Conservation (phyloP, 2,329 filamentous ascomycete genomes). For the Chaetomium sp. region DNA sequence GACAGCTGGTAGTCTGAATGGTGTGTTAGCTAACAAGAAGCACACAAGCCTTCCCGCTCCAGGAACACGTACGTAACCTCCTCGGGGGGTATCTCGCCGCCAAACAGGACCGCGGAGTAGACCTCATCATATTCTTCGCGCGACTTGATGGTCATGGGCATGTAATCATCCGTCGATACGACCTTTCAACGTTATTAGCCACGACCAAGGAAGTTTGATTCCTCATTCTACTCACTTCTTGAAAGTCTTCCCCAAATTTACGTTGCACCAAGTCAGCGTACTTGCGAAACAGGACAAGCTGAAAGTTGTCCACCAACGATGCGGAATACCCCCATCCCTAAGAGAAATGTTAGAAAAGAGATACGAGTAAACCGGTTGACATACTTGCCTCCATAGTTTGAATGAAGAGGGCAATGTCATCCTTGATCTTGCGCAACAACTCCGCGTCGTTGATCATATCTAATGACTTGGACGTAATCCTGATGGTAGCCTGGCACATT, state of each 20-base stretch:
- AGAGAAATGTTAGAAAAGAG: conserved; percentile 10
- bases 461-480: conserved; percentile 72
- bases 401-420: conserved; percentile 86
- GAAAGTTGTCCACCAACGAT: conserved; percentile 69
- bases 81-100: conserved; percentile 68
- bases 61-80: conserved; percentile 59
- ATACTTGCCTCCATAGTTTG: conserved; percentile 83
- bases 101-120: conserved; percentile 93
- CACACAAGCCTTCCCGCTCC: background rate
- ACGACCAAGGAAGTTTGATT: background rate
- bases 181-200: conserved; percentile 38
- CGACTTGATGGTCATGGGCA: conserved; percentile 96
- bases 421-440: conserved; percentile 88
- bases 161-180: conserved; percentile 93
- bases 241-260: conserved; percentile 91
- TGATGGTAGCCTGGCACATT: conserved; percentile 84
- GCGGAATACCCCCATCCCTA: conserved; percentile 89
- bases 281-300: conserved; percentile 86
- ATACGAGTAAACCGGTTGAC: background rate
- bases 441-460: conserved; percentile 81
- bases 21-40: conserved; percentile 5
- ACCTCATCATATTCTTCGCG: conserved; percentile 92
- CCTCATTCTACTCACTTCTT: conserved; percentile 55
- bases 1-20: conserved; percentile 79
- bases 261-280: conserved; percentile 88